Evolutionary conservation across 139 green algal genomes (phyloP), one percentile per base, ranked within the genome.

Genomic region (Asterochloris sp.): DNA sequence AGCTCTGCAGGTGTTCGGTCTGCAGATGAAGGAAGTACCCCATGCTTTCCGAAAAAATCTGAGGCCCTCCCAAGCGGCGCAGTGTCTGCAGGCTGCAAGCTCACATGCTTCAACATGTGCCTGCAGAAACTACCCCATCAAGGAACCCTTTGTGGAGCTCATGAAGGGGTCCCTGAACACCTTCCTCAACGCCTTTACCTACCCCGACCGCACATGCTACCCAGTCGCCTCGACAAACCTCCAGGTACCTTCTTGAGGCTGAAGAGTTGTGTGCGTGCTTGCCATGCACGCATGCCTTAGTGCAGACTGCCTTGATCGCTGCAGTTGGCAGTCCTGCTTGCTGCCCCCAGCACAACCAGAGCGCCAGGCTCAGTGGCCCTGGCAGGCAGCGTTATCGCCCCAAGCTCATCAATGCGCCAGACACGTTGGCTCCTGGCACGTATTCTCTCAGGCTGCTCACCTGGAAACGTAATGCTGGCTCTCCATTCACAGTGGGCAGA

Each of bases 161-260:
- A 96, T 98, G 89, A 99, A 99, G 93, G 93, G 94, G 61, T 95
- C 88, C 69, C 89, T 99, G 21, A 97, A 99, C 89, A 99, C 97
- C 69, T 99, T 99, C 89, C 89, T 99, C 74, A 99, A 99, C 86
- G 97, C 97, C 47, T 98, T 99, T 90, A 99, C 97, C 54, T 99
- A 98, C 89, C 97, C 97, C n/a, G 97, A 99, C 93, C 90, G 97
- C 68, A 99, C 97, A n/a, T 99, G 96, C 93, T 99, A 99, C 92
- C 96, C 96, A 17, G 96, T 98, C 54, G 94, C 95, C 12, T 96
- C 91, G 54, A 91, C 91, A 54, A 96, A 94, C 77, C 85, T 88
- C 12, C 91, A 94, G 90, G 90, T 92, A 47, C 38, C 38, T 54
- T 54, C 38, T 54, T 6, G 6, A 54, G 38, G 38, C 6, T 54